These are phyloP conservation scores for Plectranthus barbatus DNA, from an alignment of 257 asterid species.

Conservation along the genomic window DNA sequence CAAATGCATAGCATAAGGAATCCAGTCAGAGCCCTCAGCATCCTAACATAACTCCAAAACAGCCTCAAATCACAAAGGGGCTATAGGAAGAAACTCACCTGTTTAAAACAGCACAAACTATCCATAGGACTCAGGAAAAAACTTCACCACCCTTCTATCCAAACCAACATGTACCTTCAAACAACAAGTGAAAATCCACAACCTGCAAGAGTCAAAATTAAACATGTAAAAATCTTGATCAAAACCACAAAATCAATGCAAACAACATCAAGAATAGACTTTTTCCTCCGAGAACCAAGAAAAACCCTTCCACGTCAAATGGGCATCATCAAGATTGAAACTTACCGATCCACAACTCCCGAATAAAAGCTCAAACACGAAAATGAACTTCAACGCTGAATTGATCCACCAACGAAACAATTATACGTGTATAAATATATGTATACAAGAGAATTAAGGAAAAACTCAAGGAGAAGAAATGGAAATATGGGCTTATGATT, in stretches of 20 bases:
- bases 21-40: background rate
- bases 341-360: constrained; percentile 56
- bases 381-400: constrained; percentile 13
- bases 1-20: background rate
- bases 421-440: background rate
- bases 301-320: constrained; percentile 16
- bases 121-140: constrained; percentile 40
- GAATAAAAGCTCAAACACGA: constrained; percentile 7
- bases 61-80: constrained; percentile 5
- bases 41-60: background rate
- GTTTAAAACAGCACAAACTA: constrained; percentile 62
- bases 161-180: constrained; percentile 47
- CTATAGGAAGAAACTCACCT: constrained; percentile 23
- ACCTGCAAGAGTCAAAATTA: constrained; percentile 27
- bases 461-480: background rate
- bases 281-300: constrained; percentile 8
- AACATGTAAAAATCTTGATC: constrained; percentile 12
- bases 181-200: constrained; percentile 11
- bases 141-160: constrained; percentile 28
- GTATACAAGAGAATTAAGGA: background rate
- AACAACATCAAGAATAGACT: constrained; percentile 22
- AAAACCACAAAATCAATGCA: constrained; percentile 8
- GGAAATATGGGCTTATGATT: background rate
- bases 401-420: constrained; percentile 7
- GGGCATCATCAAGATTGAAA: constrained; percentile 22